phyloP scores from a whole-genome alignment of 2,329 filamentous ascomycete genomes.

The Nannizziopsis barbatae region DNA sequence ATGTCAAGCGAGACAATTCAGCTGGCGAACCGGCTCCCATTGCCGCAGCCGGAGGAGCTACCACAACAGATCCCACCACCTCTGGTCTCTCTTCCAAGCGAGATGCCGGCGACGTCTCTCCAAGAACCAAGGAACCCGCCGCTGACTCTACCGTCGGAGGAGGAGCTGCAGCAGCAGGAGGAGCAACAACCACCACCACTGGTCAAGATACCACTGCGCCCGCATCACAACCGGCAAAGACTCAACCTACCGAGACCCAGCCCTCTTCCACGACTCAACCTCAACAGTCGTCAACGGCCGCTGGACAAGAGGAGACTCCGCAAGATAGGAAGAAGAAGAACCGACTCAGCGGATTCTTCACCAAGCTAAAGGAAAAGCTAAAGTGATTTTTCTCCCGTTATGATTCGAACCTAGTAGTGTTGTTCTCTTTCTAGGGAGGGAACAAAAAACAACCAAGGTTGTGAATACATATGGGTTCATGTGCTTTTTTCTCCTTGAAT shows the following conservation, averaged over 20 bases:
- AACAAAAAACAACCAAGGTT: too few species aligned
- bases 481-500: too few species aligned
- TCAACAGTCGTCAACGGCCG: slow-evolving; percentile 12
- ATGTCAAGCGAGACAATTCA: slow-evolving; percentile 28
- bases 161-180: slow-evolving; percentile 6
- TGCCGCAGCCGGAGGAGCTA: slow-evolving; percentile 29
- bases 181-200: slow-evolving; percentile 11
- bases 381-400: slow-evolving; percentile 21
- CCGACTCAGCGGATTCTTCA: slow-evolving; percentile 52
- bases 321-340: slow-evolving; percentile 57
- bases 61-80: slow-evolving; percentile 29
- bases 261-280: slow-evolving; percentile 15
- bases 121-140: slow-evolving; percentile 21
- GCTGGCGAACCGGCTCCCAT: slow-evolving; percentile 27
- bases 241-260: slow-evolving; percentile 5
- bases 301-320: slow-evolving; percentile 15
- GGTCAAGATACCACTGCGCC: slow-evolving; percentile 12
- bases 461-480: too few species aligned
- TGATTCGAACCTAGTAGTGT: background rate
- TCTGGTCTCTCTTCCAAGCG: slow-evolving; percentile 14
- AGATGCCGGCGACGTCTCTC: slow-evolving; percentile 15
- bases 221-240: slow-evolving; percentile 13
- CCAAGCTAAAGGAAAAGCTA: slow-evolving; percentile 45
- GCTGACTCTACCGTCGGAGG: slow-evolving; percentile 14
- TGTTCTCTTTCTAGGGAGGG: background rate